Conservation (phyloP, 495 filamentous ascomycete genomes). For the Margaritispora aquatica region DNA sequence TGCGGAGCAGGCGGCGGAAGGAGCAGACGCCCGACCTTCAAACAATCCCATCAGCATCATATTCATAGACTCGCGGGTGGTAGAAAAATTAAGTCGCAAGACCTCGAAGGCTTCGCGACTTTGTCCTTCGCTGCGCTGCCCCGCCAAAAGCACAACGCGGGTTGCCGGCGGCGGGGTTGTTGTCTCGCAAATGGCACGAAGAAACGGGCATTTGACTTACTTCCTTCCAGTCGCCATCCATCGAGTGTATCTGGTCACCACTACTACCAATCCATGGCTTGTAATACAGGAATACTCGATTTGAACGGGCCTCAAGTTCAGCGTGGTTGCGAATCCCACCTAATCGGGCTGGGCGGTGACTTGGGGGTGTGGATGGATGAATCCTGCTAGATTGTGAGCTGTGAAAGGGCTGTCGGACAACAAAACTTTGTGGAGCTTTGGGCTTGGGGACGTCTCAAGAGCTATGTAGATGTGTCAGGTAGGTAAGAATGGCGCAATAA, state of each 20-base stretch:
- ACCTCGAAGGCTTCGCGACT: neutral
- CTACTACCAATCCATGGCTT: constrained; percentile 20
- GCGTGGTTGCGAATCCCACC: neutral
- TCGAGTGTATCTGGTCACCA: constrained; percentile 16
- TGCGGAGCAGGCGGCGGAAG: constrained; percentile 61
- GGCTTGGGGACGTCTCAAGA: neutral
- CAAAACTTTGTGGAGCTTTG: neutral
- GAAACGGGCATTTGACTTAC: constrained; percentile 28
- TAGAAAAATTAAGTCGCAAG: neutral
- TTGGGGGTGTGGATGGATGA: neutral
- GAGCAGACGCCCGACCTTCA: constrained; percentile 63
- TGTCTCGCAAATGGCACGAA: neutral
- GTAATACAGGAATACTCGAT: neutral
- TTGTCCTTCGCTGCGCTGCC: constrained; percentile 14
- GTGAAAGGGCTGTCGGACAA: neutral
- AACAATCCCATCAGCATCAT: constrained; percentile 11
- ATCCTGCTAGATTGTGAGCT: neutral
- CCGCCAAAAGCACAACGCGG: constrained; percentile 1
- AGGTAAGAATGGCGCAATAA: no score
- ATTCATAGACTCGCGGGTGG: neutral
- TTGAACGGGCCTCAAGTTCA: neutral
- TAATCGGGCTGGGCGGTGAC: neutral
- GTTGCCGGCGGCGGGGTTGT: neutral
- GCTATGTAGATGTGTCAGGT: neutral
- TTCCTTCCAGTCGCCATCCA: constrained; percentile 62